Base-by-base conservation (phyloP, 139 green algal species). In the Coccomyxa sp. region DNA sequence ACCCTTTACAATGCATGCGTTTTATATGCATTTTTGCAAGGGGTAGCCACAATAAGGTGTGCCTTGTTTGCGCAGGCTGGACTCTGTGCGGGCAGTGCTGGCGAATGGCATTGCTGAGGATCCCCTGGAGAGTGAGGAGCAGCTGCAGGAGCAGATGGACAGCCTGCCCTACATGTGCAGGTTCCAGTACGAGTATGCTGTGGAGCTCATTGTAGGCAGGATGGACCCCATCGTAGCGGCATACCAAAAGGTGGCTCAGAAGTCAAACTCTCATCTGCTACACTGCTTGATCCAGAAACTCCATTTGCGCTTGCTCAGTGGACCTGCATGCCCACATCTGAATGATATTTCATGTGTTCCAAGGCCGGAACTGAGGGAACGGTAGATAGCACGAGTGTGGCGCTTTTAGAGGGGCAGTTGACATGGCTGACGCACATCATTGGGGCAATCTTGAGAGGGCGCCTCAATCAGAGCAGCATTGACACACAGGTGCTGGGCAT, bases 361-460 rank as follows among this genome's bases (percentile, higher is more conserved):
- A 21, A 71, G 63, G 63, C 63, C 10, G 63, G 63, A 25, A 71
- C 63, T 71, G 63, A 71, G 63, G 63, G 63, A 28, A 25, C 63
- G 21, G 63, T 25, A 11, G 63, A 71, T 25, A 71, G 63, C 63
- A 25, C 63, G 63, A 71, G 63, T 25, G 85, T 97, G 67, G 85
- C 87, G 28, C 84, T 99, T 82, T 83, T 98, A 67, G 97, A 99
- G 89, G 95, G 97, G 15, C 95, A 98, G 92, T 90, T 99, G 11
- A 98, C 97, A 13, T 99, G 97, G 97, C 91, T 99, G 67, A 93
- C 98, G 68, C 95, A 98, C 89, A 98, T 99, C 84, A 90, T 98
- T 12, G 93, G 92, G 16, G 92, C 94, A 30, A 90, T 99, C 59
- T 89, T 99, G 38, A 90, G 93, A 28, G 97, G 97, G 0, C 87